A percentile compares a stretch with the other conserved stretches of the same genome.
Evolutionary conservation across 2,329 filamentous ascomycete genomes (phyloP).

Genomic region (Helotiales sp.): DNA sequence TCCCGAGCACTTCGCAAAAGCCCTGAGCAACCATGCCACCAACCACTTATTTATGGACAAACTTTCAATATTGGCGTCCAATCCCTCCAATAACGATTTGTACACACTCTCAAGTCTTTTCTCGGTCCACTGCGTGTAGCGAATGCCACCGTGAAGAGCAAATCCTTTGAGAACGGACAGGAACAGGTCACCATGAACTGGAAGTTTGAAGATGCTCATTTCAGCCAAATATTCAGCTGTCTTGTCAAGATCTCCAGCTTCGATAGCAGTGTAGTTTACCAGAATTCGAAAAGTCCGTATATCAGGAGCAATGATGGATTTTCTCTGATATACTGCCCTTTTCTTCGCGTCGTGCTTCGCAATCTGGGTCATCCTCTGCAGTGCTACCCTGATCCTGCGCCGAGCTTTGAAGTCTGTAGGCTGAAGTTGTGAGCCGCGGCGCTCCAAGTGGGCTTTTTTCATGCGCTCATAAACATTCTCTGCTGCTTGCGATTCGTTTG

Average conservation of each 20-base stretch:
- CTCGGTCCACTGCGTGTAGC: slow-evolving; percentile 70
- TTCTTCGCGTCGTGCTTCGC: slow-evolving; percentile 57
- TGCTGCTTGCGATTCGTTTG: slow-evolving; percentile 74
- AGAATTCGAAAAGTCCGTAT: slow-evolving; percentile 78
- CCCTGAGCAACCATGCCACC: slow-evolving; percentile 59
- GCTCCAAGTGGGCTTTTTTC: slow-evolving; percentile 51
- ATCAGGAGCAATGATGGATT: slow-evolving; percentile 69
- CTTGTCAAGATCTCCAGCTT: slow-evolving; percentile 68
- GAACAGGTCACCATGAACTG: slow-evolving; percentile 75
- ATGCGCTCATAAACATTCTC: slow-evolving; percentile 82
- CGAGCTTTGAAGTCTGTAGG: slow-evolving; percentile 37
- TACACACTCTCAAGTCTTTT: slow-evolving; percentile 68
- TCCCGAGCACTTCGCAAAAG: slow-evolving; percentile 54
- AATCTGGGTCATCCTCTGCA: slow-evolving; percentile 59
- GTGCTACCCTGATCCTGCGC: slow-evolving; percentile 47
- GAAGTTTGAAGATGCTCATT: slow-evolving; percentile 70
- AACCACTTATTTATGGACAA: slow-evolving; percentile 61
- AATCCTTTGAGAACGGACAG: slow-evolving; percentile 84
- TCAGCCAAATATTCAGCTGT: slow-evolving; percentile 74
- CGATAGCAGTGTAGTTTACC: slow-evolving; percentile 70
- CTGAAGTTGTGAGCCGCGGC: slow-evolving; percentile 28
- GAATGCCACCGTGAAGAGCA: slow-evolving; percentile 64
- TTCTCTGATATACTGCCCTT: slow-evolving; percentile 54
- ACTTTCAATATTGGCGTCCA: slow-evolving; percentile 45
- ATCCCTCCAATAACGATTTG: slow-evolving; percentile 58